Percentiles rank a stretch among this genome's conserved stretches.
Evolutionary conservation across 2,329 filamentous ascomycete genomes (phyloP).

Genomic region (Fusarium gaditjirri): DNA sequence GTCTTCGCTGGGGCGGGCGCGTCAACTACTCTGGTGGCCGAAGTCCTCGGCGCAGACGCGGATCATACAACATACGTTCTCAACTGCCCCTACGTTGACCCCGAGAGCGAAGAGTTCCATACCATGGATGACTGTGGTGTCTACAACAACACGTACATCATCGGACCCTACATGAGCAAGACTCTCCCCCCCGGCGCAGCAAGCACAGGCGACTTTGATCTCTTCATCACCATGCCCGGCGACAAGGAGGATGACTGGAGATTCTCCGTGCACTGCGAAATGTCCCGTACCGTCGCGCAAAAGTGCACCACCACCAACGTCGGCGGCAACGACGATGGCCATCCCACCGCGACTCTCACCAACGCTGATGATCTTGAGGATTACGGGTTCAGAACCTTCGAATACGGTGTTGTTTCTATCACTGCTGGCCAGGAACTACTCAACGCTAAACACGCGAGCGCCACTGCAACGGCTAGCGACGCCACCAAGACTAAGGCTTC

Average conservation of each 20-base stretch:
- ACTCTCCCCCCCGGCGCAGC: slow-evolving; percentile 7
- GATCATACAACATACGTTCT: slow-evolving; percentile 16
- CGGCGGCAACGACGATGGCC: slow-evolving; percentile 10
- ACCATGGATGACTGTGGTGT: slow-evolving; percentile 7
- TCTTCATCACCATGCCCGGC: slow-evolving; percentile 7
- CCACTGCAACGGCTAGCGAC: background rate
- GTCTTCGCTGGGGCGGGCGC: background rate
- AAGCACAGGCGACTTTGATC: slow-evolving; percentile 8
- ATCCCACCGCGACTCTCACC: background rate
- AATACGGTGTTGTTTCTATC: background rate
- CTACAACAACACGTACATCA: slow-evolving; percentile 6
- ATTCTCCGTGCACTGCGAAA: slow-evolving; percentile 14
- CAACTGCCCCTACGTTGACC: slow-evolving; percentile 14
- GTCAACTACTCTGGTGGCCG: background rate
- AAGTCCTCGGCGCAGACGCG: slow-evolving; percentile 13
- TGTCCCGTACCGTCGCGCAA: slow-evolving; percentile 3
- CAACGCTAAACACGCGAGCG: slow-evolving; percentile 11
- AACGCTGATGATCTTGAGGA: background rate
- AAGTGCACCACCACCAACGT: slow-evolving; percentile 7
- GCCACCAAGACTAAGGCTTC: background rate
- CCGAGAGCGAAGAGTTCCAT: background rate
- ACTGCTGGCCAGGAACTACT: slow-evolving; percentile 19
- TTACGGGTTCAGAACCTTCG: background rate
- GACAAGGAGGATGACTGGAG: background rate
- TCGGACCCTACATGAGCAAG: slow-evolving; percentile 16